Conservation (phyloP, 2,329 filamentous ascomycete genomes). For the Scedosporium apiospermum region DNA sequence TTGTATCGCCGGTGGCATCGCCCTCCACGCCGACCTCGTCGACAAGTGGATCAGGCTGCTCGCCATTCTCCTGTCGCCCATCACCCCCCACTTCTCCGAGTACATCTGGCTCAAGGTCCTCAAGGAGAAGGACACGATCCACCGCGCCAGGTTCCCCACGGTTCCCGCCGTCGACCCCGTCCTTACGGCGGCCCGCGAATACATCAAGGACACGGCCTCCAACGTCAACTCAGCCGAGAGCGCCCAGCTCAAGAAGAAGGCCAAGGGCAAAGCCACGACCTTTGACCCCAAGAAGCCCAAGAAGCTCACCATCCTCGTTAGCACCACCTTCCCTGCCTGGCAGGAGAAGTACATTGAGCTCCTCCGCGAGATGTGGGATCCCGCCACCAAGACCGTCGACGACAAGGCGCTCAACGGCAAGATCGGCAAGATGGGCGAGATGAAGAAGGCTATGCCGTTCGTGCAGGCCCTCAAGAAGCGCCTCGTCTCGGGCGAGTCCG, state of each 20-base stretch:
- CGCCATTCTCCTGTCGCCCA: constrained; percentile 68
- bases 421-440: constrained; percentile 75
- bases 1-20: constrained; percentile 63
- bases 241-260: constrained; percentile 74
- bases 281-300: constrained; percentile 92
- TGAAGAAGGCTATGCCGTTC: constrained; percentile 98
- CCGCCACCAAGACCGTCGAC: constrained; percentile 51
- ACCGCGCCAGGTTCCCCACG: constrained; percentile 67
- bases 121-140: constrained; percentile 64
- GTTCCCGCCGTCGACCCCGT: constrained; percentile 55
- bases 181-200: constrained; percentile 71
- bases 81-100: constrained; percentile 90
- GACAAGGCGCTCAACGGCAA: constrained; percentile 73
- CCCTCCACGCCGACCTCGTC: constrained; percentile 78
- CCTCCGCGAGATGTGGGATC: constrained; percentile 61
- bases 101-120: constrained; percentile 91
- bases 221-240: constrained; percentile 83
- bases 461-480: constrained; percentile 80
- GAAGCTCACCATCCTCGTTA: constrained; percentile 78
- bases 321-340: constrained; percentile 76
- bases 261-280: constrained; percentile 76
- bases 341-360: constrained; percentile 84
- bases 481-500: constrained; percentile 59
- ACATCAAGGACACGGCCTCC: constrained; percentile 65
- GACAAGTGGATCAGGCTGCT: constrained; percentile 79